Evolutionary conservation across 2,329 filamentous ascomycete genomes (phyloP).

Genomic region (Pestalotiopsis sp.): DNA sequence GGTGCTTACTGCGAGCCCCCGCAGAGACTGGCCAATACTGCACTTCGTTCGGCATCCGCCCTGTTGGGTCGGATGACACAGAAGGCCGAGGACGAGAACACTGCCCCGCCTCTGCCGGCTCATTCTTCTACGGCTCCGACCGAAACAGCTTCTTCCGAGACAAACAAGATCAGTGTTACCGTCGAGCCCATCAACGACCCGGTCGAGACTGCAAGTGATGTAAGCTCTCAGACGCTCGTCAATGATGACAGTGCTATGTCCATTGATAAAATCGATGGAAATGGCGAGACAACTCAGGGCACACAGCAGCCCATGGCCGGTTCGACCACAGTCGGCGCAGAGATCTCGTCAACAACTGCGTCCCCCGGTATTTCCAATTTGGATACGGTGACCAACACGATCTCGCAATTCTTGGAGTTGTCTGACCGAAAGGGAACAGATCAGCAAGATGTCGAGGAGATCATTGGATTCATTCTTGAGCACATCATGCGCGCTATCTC

Average conservation of each 20-base stretch:
- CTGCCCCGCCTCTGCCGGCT: slow-evolving; percentile 51
- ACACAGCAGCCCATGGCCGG: background rate
- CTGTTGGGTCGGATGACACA: slow-evolving; percentile 11
- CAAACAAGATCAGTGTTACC: slow-evolving; percentile 34
- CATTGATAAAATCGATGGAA: slow-evolving; percentile 34
- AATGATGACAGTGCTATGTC: background rate
- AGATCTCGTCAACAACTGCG: background rate
- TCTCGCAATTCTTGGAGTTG: slow-evolving; percentile 43
- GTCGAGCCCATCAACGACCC: slow-evolving; percentile 32
- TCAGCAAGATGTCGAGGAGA: slow-evolving; percentile 95
- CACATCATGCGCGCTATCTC: slow-evolving; percentile 87
- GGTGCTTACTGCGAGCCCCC: slow-evolving; percentile 67
- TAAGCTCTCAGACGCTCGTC: slow-evolving; percentile 55
- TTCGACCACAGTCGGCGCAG: background rate
- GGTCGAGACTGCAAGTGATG: slow-evolving; percentile 44
- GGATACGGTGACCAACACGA: slow-evolving; percentile 42
- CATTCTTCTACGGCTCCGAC: slow-evolving; percentile 44
- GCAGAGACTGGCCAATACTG: slow-evolving; percentile 76
- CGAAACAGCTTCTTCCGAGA: slow-evolving; percentile 28
- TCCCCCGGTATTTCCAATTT: slow-evolving; percentile 32
- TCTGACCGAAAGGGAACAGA: slow-evolving; percentile 54
- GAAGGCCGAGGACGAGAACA: slow-evolving; percentile 8
- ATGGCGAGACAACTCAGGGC: background rate
- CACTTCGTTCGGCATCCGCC: slow-evolving; percentile 58
- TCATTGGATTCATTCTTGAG: slow-evolving; percentile 89